These are phyloP conservation scores for Abelmoschus esculentus DNA, from an alignment of 345 rosid genomes.

Conservation along the genomic window DNA sequence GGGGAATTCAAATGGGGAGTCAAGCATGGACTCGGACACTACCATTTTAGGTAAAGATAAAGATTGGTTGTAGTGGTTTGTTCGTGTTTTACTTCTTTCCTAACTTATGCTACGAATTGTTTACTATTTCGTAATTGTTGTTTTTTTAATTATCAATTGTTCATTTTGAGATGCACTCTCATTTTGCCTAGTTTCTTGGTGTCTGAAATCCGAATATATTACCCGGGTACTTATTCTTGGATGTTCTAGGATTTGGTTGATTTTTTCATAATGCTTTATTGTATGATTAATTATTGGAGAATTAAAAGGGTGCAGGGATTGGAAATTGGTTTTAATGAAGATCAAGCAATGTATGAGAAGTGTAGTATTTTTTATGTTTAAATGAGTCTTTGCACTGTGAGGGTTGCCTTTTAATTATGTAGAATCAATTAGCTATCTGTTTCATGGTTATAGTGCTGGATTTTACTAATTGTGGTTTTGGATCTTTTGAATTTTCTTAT, in stretches of 20 bases:
- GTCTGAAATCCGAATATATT: background rate
- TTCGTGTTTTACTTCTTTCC: background rate
- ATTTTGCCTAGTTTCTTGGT: background rate
- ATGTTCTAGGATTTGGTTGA: background rate
- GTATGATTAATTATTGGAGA: background rate
- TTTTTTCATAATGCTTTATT: background rate
- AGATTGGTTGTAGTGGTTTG: background rate
- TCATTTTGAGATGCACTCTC: background rate
- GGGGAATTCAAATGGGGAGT: conserved; percentile 97
- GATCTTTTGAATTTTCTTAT: background rate
- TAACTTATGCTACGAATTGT: background rate
- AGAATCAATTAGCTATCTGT: background rate
- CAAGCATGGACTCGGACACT: conserved; percentile 93
- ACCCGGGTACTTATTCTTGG: background rate
- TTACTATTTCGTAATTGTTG: background rate
- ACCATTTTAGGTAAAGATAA: conserved; percentile 71
- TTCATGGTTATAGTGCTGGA: background rate
- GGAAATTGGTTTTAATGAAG: background rate
- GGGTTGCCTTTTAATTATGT: background rate
- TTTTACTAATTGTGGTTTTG: background rate
- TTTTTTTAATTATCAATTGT: background rate
- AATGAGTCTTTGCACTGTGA: background rate
- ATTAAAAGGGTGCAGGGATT: background rate
- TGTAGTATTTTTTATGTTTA: background rate
- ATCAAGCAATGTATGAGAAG: background rate